Base-by-base conservation (phyloP, 345 rosid species). In the Hirschfeldia incana region DNA sequence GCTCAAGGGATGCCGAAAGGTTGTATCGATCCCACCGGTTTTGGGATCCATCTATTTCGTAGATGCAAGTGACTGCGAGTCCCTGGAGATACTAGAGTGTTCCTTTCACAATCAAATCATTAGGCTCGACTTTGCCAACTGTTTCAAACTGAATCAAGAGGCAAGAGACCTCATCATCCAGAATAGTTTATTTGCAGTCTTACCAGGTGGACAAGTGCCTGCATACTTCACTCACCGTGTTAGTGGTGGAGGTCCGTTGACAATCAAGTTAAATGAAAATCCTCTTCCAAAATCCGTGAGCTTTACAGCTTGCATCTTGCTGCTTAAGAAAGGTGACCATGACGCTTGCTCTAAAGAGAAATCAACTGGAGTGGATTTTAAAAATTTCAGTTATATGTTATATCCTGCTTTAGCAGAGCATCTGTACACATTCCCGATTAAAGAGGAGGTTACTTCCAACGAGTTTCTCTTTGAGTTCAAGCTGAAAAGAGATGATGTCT, bases 111-210 rank as follows among this genome's bases (percentile, higher is more conserved):
- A 37, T 11, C 32, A 8, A 37, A 0, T 0, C 0, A 1, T 11
- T 17, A 0, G 33, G 7, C 55, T 66, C 55, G 1, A 17, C 9
- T 39, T 66, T 21, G 9, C 2, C 7, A 66, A 66, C 16, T 66
- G 70, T 16, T 37, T 66, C 5, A 66, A 66, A 66, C 16, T 66
- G 53, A 66, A 66, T 39, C 53, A 66, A 39, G 70, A 66, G 11
- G 70, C 53, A 5, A 66, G 55, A 66, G 53, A 66, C 46, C 53
- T 65, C 32, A 5, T 65, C 53, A 10, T 37, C 32, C 0, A 37
- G 15, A 1, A 6, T 8, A 16, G 15, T 15, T 39, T 0, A 37
- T 0, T 17, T 16, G 44, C 51, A n/a, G 15, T 65, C 32, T 9
- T 65, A 21, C 69, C 51, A 4, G 30, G 69, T 65, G 8, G 4